These are phyloP conservation scores for Emericellopsis terricola DNA, from an alignment of 495 filamentous ascomycete species.

Conservation along the genomic window DNA sequence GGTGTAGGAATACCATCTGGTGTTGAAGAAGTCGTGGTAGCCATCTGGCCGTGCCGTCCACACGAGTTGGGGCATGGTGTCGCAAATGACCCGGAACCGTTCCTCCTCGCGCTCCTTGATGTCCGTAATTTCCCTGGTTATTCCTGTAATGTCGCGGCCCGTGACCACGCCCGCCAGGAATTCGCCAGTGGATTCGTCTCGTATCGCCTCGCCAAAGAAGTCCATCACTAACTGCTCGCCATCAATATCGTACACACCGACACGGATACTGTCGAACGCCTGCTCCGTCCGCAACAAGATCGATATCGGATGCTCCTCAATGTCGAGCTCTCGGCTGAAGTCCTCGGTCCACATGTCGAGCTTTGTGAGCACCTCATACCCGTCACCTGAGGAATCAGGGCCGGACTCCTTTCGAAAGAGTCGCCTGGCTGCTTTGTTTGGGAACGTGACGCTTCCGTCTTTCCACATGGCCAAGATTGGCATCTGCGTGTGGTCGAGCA, in stretches of 20 bases:
- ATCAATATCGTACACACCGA: conserved; percentile 38
- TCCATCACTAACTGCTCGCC: conserved; percentile 34
- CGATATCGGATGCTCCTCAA: conserved; percentile 42
- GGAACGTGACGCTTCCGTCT: conserved; percentile 44
- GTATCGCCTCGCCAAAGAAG: conserved; percentile 37
- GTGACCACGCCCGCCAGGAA: conserved; percentile 48
- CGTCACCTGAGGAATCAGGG: conserved; percentile 21
- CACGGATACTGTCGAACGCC: conserved; percentile 29
- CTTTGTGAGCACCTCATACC: conserved; percentile 30
- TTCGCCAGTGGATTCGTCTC: conserved; percentile 39
- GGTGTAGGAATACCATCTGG: conserved; percentile 54
- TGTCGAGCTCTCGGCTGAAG: conserved; percentile 35
- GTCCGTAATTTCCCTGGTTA: conserved; percentile 35
- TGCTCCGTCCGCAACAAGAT: conserved; percentile 35
- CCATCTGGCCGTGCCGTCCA: conserved; percentile 48
- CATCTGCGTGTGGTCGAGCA: conserved; percentile 47
- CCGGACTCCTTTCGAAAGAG: conserved; percentile 27
- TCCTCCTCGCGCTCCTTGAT: conserved; percentile 45
- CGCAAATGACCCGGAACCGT: conserved; percentile 49
- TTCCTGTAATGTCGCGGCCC: conserved; percentile 44
- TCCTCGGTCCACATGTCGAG: conserved; percentile 42
- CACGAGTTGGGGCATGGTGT: conserved; percentile 49
- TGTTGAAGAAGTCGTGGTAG: conserved; percentile 45
- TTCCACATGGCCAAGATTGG: conserved; percentile 58
- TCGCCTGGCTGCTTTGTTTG: conserved; percentile 40